phyloP scores from a whole-genome alignment of 164 flowering plant genomes.

The Akebia trifoliata region DNA sequence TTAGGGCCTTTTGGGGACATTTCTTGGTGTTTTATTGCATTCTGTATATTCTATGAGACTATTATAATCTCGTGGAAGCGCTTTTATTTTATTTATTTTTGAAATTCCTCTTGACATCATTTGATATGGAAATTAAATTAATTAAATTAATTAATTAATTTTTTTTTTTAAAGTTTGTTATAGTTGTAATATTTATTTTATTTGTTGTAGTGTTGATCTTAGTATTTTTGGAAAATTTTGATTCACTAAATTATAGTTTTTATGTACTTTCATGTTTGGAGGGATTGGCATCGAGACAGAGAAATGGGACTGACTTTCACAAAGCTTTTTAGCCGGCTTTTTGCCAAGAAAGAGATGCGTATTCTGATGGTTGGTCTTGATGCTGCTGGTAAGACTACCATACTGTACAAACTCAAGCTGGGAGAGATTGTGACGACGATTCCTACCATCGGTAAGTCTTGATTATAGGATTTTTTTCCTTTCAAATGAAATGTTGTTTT shows the following conservation, averaged over 20 bases:
- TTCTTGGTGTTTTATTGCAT: background rate
- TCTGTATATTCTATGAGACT: background rate
- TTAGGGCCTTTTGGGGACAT: background rate
- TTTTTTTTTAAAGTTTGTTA: background rate
- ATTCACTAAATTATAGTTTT: background rate
- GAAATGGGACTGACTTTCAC: constrained; percentile 57
- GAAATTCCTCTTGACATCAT: background rate
- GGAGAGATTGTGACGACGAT: constrained; percentile 70
- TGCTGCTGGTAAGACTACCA: constrained; percentile 72
- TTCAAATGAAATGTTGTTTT: background rate
- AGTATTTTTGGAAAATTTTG: background rate
- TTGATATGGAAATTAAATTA: background rate
- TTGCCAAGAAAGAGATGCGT: constrained; percentile 64
- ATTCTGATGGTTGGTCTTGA: constrained; percentile 72
- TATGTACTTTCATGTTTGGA: background rate
- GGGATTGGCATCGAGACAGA: background rate
- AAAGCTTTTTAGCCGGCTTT: constrained; percentile 58
- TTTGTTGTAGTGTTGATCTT: background rate
- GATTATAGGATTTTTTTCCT: background rate
- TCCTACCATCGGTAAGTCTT: constrained; percentile 57
- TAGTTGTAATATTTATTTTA: background rate
- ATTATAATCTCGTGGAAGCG: background rate
- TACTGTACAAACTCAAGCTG: constrained; percentile 65
- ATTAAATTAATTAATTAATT: background rate
- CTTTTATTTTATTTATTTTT: background rate